Base-by-base conservation (phyloP, 176 grass and related monocot species). In the Oryza meyeriana region DNA sequence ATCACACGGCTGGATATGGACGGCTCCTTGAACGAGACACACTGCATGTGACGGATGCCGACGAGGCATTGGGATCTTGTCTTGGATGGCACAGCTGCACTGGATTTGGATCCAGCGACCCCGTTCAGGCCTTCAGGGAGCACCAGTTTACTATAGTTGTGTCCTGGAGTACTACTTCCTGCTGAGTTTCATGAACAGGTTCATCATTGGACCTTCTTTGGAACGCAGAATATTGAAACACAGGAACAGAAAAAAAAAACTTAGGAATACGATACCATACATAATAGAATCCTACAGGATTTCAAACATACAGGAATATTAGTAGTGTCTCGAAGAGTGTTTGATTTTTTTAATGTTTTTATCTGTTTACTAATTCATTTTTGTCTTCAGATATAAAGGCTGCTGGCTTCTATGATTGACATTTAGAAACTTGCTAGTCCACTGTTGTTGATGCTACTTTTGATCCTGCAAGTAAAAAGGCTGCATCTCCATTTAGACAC, bases 11-110 rank as follows among this genome's bases (percentile, higher is more conserved):
- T 55, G 35, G 25, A 70, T 5, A 0, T 45, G 40, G 28, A 16
- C 1, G 26, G 12, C 13, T 45, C 12, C 20, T 33, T 8, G 11
- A 9, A 50, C 14, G 3, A 67, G 30, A 26, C 48, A 24, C 24
- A 18, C 10, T 52, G 41, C 71, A 66, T 41, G 61, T 66, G 71
- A 83, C 61, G 24, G 71, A 4, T n/a, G 61, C 24, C 81, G 31
- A 75, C 24, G 41, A 74, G 17, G 8, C 41, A 66, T 55, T n/a
- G 31, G 71, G 81, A 75, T 66, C 71, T 52, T 50, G 40, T 66
- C 71, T 52, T 36, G 40, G 61, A 14, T 75, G 45, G 12, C 22
- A 31, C 16, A 13, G 2, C 17, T 12, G 4, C 55, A 8, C 14
- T 25, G 35, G 52, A 62, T 6, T 30, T 62, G 50, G 67, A 64